Base-by-base conservation (phyloP, 2,329 filamentous ascomycete genomes). In the Tolypocladium amazonense region DNA sequence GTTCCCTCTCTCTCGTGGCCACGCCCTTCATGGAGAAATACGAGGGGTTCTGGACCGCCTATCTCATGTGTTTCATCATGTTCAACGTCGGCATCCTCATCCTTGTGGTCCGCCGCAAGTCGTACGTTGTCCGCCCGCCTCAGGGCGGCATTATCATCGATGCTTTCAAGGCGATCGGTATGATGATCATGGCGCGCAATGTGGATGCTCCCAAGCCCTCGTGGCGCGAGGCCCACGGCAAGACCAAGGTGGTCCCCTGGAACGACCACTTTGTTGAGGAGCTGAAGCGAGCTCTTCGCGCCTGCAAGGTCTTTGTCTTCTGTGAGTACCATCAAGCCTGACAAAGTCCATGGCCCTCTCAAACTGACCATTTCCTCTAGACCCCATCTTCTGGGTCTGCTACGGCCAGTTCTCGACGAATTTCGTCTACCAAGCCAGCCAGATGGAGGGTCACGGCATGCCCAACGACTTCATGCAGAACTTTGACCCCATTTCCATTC, bases 211-310 rank as follows among this genome's bases (percentile, higher is more conserved):
- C 87, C 60, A 90, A 89, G 75, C 86, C 86, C 4, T 83, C 81
- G 5, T 86, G 82, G 77, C 84, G 86, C 59, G 78, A 76, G 23
- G 81, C 78, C 61, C 74, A 82, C 61, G 75, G 77, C 59, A 76
- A 71, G 66, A 69, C 67, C 69, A 62, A 70, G 64, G 60, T 64
- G 11, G 71, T 83, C 33, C 75, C 78, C 0, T 90, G 88, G 86
- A 81, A 88, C 58, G 86, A 90, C 66, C 79, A 81, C 65, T 91
- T 90, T 65, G 76, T 91, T 56, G 86, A 89, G 3, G 88, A 91
- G 68, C 75, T 91, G 56, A 88, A 87, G 75, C 85, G 86, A 77
- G 69, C 76, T 1, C 70, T 81, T 7, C 70, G 88, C 80, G 88
- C 87, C 20, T 91, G 88, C 78, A 85, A 87, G 66, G 86, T 90